Base-by-base conservation (phyloP, 2,329 filamentous ascomycete species). In the Fusarium concolor region DNA sequence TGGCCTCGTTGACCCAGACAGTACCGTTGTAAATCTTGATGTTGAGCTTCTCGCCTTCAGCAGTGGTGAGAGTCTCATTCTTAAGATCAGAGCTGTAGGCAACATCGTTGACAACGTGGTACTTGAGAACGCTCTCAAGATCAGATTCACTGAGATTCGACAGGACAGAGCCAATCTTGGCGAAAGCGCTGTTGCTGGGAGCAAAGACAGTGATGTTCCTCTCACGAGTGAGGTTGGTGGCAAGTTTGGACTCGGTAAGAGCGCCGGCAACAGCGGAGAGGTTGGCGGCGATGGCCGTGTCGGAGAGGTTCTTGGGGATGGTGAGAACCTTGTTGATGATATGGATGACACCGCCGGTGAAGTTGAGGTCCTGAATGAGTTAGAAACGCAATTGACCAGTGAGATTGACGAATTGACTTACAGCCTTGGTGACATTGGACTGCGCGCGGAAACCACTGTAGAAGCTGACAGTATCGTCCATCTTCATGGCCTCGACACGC, bases 41-140 rank as follows among this genome's bases (percentile, higher is more conserved):
- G 15, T 77, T 83, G 7, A 87, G 62, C 43, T 79, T 78, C 10
- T 60, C 56, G 3, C 81, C 79, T 6, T 71, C 65, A 8, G 64
- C 53, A 31, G 56, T 67, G 45, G 35, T 57, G n/a, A 73, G 59
- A 1, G 68, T 56, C 11, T 41, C 54, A 38, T 73, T 67, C 55
- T 53, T 43, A 24, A 83, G 75, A 2, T 61, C 68, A n/a, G 3
- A 70, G 67, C 47, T 73, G 44, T 18, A 81, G 77, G 56, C 71
- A 2, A 89, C 82, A 10, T 83, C 84, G 44, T 82, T 81, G 44
- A 91, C 77, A 38, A 90, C 84, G 73, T 92, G 89, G 77, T 92
- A 92, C 29, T 81, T 75, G 3, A 91, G 78, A 28, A 91, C 83
- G 26, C 70, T 74, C 5, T 79, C 72, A 2, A 90, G 78, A 17